Conservation (phyloP, 257 asterid genomes). For the Solanum infundibuliforme region DNA sequence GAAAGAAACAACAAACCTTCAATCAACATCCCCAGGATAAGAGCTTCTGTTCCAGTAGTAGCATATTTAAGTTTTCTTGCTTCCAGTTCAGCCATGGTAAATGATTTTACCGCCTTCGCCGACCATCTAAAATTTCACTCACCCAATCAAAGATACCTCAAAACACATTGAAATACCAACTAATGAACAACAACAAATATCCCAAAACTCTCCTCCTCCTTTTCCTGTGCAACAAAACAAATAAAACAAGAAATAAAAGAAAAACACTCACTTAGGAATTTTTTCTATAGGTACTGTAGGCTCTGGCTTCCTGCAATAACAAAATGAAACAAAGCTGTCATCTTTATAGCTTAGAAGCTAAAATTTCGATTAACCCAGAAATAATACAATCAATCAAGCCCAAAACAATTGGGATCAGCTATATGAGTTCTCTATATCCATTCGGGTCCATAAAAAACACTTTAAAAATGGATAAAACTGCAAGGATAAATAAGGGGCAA, state of each 20-base stretch:
- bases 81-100: slow-evolving; percentile 63
- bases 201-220: neutral
- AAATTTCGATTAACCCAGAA: neutral
- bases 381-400: neutral
- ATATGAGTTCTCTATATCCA: neutral
- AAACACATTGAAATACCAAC: slow-evolving; percentile 4
- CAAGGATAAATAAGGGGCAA: neutral
- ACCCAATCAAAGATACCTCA: slow-evolving; percentile 19
- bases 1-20: slow-evolving; percentile 38
- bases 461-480: neutral
- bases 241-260: neutral
- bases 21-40: slow-evolving; percentile 52
- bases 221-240: neutral
- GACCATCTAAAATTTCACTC: slow-evolving; percentile 57
- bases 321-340: neutral
- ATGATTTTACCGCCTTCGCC: slow-evolving; percentile 54
- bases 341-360: neutral
- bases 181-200: slow-evolving; percentile 9
- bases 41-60: slow-evolving; percentile 57
- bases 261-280: slow-evolving; percentile 45
- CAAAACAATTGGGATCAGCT: neutral
- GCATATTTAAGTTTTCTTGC: slow-evolving; percentile 54
- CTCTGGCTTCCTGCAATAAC: slow-evolving; percentile 43
- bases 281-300: slow-evolving; percentile 24
- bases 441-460: neutral